These are phyloP conservation scores for Suillus plorans DNA, from an alignment of 768 basidiomycete species.

Conservation along the genomic window DNA sequence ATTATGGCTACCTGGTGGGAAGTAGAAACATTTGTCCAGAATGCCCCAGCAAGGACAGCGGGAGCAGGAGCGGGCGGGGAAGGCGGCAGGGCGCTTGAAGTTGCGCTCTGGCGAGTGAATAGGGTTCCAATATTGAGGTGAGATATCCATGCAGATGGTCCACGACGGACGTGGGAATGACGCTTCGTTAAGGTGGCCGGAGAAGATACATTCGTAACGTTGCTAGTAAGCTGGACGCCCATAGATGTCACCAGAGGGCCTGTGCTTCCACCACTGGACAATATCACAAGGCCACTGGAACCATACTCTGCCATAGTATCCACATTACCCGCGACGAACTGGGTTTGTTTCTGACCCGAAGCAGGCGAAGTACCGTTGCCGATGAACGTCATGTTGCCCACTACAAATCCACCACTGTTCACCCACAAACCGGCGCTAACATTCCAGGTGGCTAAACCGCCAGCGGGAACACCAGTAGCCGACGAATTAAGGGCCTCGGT, in stretches of 20 bases:
- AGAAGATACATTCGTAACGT: constrained; percentile 32
- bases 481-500: constrained; percentile 42
- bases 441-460: constrained; percentile 81
- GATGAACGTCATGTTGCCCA: constrained; percentile 69
- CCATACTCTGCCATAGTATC: constrained; percentile 58
- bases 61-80: constrained; percentile 63
- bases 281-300: constrained; percentile 75
- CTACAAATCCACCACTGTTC: constrained; percentile 70
- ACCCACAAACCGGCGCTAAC: constrained; percentile 60
- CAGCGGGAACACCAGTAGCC: constrained; percentile 36
- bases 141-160: constrained; percentile 48
- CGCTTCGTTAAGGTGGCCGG: constrained; percentile 37
- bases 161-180: constrained; percentile 35
- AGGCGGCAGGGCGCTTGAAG: constrained; percentile 53
- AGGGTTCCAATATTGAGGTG: constrained; percentile 43
- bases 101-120: constrained; percentile 51
- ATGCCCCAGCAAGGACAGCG: constrained; percentile 80
- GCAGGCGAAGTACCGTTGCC: constrained; percentile 59
- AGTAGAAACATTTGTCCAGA: constrained; percentile 82
- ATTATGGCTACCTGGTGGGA: constrained; percentile 69
- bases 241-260: constrained; percentile 65
- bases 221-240: constrained; percentile 50
- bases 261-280: constrained; percentile 64
- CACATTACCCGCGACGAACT: constrained; percentile 73
- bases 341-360: constrained; percentile 38